These are phyloP conservation scores for Starmerella tilneyi DNA, from an alignment of 805 yeast genomes.

Conservation along the genomic window DNA sequence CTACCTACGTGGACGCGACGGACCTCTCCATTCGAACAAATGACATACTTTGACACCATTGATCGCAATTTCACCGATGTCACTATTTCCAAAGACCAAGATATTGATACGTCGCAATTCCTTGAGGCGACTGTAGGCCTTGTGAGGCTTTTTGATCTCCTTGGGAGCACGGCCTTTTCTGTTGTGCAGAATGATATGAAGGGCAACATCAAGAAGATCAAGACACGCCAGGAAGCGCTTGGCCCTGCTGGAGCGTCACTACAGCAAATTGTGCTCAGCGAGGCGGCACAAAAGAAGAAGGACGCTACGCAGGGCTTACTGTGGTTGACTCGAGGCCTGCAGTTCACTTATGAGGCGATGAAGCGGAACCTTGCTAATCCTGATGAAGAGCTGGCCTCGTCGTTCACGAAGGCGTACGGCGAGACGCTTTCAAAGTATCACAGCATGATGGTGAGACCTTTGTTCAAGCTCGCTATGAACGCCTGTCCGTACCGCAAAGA, in stretches of 20 bases:
- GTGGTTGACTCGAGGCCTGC: conserved; percentile 73
- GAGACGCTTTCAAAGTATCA: conserved; percentile 76
- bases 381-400: conserved; percentile 51
- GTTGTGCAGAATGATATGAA: conserved; percentile 82
- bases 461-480: conserved; percentile 87
- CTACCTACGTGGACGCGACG: background rate
- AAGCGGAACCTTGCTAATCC: conserved; percentile 63
- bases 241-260: conserved; percentile 51
- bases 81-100: conserved; percentile 45
- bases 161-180: conserved; percentile 74
- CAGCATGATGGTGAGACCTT: conserved; percentile 69
- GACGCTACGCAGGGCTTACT: conserved; percentile 83
- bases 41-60: conserved; percentile 71
- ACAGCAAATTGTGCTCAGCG: conserved; percentile 67
- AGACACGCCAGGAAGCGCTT: conserved; percentile 44
- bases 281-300: conserved; percentile 53
- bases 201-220: conserved; percentile 72
- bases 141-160: conserved; percentile 66
- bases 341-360: conserved; percentile 85
- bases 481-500: conserved; percentile 88
- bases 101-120: conserved; percentile 64
- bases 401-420: conserved; percentile 75
- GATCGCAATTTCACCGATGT: conserved; percentile 68
- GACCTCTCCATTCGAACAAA: background rate
- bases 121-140: conserved; percentile 76